Percentiles rank a stretch among this genome's conserved stretches.
Conservation (phyloP, 2,329 filamentous ascomycete genomes). For the Botrytis squamosa region DNA sequence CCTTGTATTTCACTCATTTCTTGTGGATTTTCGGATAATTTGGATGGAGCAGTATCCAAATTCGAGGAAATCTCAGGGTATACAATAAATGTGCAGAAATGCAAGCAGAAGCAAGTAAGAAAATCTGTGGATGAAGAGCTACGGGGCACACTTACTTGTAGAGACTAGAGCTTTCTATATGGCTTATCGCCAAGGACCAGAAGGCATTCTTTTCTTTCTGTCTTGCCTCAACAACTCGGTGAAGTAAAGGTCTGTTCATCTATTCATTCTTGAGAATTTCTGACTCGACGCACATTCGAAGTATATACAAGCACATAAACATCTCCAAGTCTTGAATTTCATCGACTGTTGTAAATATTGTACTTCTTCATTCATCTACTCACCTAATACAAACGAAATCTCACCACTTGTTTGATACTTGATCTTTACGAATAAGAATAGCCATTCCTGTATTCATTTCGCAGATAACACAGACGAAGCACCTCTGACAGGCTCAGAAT, state of each 20-base stretch:
- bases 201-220: slow-evolving; percentile 4
- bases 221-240: not conserved
- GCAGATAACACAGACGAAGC: not conserved
- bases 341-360: not conserved
- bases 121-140: slow-evolving; percentile 10
- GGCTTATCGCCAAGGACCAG: slow-evolving; percentile 18
- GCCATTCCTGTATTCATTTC: not conserved
- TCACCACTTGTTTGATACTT: not conserved
- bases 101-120: slow-evolving; percentile 5
- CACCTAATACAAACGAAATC: not conserved
- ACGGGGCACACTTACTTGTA: slow-evolving; percentile 6
- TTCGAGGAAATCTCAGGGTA: not conserved
- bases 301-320: not conserved
- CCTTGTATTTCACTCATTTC: slow-evolving; percentile 9
- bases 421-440: not conserved
- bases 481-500: not conserved
- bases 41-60: slow-evolving; percentile 5
- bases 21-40: slow-evolving; percentile 16
- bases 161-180: slow-evolving; percentile 13
- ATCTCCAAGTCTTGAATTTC: not conserved
- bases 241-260: not conserved
- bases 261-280: not conserved
- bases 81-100: slow-evolving; percentile 2
- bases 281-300: not conserved
- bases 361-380: not conserved